A percentile compares a stretch with the other conserved stretches of the same genome.
phyloP scores from a whole-genome alignment of 306 rosid species.

The Arachis hypogaea region DNA sequence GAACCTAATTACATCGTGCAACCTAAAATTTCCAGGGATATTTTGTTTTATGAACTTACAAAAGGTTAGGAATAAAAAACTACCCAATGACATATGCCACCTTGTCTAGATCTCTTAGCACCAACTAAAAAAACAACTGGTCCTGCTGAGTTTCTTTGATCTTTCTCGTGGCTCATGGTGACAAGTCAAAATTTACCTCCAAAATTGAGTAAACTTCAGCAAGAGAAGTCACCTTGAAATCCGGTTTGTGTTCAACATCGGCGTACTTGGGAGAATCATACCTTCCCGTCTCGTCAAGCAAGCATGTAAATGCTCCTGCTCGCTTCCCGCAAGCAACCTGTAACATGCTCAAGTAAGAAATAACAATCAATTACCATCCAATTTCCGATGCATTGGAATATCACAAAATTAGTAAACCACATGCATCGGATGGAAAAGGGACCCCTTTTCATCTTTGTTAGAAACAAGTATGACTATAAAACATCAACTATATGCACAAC shows the following conservation, averaged over 20 bases:
- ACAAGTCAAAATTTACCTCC: slow-evolving; percentile 69
- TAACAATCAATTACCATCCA: slow-evolving; percentile 23
- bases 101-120: slow-evolving; percentile 23
- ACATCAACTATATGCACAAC: no score
- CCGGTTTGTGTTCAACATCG: slow-evolving; percentile 58
- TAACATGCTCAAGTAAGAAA: slow-evolving; percentile 22
- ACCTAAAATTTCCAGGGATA: not conserved
- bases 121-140: slow-evolving; percentile 24
- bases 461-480: not conserved
- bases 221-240: slow-evolving; percentile 86
- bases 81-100: slow-evolving; percentile 15
- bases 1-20: slow-evolving; percentile 22
- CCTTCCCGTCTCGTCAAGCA: slow-evolving; percentile 84
- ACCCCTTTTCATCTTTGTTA: slow-evolving; percentile 26
- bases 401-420: not conserved
- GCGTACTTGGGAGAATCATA: slow-evolving; percentile 63
- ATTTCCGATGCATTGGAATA: slow-evolving; percentile 13
- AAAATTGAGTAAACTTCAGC: slow-evolving; percentile 59
- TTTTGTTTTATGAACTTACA: slow-evolving; percentile 25
- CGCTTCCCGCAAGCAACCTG: slow-evolving; percentile 86
- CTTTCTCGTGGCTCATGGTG: slow-evolving; percentile 51
- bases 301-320: slow-evolving; percentile 88
- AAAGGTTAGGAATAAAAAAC: slow-evolving; percentile 29
- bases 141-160: not conserved
- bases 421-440: slow-evolving; percentile 25